Conservation (phyloP, 345 rosid genomes). For the Eutrema japonicum region DNA sequence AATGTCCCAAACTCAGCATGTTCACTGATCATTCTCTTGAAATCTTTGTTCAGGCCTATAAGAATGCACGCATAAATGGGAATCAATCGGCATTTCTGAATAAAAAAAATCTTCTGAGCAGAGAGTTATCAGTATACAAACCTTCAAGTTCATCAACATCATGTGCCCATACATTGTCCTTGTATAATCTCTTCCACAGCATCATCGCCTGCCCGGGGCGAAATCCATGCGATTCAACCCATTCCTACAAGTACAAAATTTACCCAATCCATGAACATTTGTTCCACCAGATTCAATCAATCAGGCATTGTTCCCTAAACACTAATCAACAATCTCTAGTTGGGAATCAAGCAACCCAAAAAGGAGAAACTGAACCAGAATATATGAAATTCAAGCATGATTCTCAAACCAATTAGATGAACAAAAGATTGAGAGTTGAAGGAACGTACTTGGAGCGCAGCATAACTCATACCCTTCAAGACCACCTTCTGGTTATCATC, state of each 20-base stretch:
- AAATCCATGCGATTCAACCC: constrained; percentile 88
- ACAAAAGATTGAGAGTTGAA: background rate
- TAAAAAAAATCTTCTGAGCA: background rate
- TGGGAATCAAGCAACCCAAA: background rate
- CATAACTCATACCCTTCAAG: constrained; percentile 76
- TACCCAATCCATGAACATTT: background rate
- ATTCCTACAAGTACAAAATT: constrained; percentile 52
- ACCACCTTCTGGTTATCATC: constrained; percentile 51
- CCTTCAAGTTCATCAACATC: constrained; percentile 71
- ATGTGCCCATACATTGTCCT: constrained; percentile 72
- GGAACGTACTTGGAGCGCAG: constrained; percentile 63
- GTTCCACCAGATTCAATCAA: background rate
- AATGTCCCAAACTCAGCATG: constrained; percentile 70
- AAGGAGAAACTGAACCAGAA: background rate
- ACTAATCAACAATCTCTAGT: background rate
- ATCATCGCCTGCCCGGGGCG: constrained; percentile 92
- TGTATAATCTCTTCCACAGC: constrained; percentile 94
- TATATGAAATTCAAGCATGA: background rate
- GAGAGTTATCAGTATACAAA: constrained; percentile 28
- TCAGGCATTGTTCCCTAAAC: background rate
- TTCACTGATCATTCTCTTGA: constrained; percentile 73
- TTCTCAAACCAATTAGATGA: background rate
- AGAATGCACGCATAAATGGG: background rate
- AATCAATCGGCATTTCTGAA: constrained; percentile 9
- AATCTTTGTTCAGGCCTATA: constrained; percentile 83